Evolutionary conservation across 2,329 filamentous ascomycete genomes (phyloP), one percentile per base, ranked within the genome.

Genomic region (Cercospora sp.): DNA sequence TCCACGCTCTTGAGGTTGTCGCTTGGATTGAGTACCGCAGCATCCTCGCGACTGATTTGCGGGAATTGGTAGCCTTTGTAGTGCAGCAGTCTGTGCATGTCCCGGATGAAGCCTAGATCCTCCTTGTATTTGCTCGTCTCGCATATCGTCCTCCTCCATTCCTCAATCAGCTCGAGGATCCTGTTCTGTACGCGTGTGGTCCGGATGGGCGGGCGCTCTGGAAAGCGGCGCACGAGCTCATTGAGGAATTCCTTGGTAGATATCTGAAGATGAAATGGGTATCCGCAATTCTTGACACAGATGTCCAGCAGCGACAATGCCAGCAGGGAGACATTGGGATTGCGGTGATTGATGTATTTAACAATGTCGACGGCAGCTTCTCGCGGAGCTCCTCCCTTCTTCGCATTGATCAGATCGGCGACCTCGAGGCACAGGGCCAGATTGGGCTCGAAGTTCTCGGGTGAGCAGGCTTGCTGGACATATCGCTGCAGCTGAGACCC

Each of bases 221-320:
- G 95, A 77, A 99, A 99, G 73, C 95, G 88, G 73, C 95, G 90
- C 69, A 99, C 95, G 68, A 99, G 89, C 83, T 99, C 95, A 82
- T 99, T 99, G 75, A 99, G 89, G 76, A 99, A 99, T 77, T 99
- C 95, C 80, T 99, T 99, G 73, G 95, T 98, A 80, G 92, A 94
- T 78, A 99, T 97, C 81, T 99, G 95, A 67, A 99, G 89, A 78
- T 99, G 95, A 81, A 99, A 99, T 1, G 95, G 94, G 79, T 99
- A 99, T 75, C 95, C 95, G 86, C 95, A 99, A 83, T 99, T 99
- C 85, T 99, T 99, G 81, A 98, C 95, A 81, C 95, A 98, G 71
- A 98, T 98, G 80, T 99, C 95, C 78, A 99, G 91, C 73, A 99
- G 88, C 76, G 85, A 90, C 77, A 98, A 86, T 68, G 95, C 94